Conservation (phyloP, 495 filamentous ascomycete species). For the Ramalina intermedia region DNA sequence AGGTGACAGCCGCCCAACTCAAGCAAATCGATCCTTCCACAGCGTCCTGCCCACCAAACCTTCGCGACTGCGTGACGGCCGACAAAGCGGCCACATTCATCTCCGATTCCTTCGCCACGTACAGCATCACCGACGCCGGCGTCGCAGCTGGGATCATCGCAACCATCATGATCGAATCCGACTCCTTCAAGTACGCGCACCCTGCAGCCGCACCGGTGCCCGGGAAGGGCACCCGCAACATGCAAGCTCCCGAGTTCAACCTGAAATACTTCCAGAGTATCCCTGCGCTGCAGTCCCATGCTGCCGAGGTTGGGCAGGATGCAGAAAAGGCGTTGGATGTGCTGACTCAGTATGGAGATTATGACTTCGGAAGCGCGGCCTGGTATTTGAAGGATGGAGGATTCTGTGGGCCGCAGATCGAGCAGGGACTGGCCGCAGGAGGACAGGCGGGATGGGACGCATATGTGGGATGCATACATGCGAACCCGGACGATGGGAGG, state of each 20-base stretch:
- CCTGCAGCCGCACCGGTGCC: constrained; percentile 35
- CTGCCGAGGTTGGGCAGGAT: constrained; percentile 16
- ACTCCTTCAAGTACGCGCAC: constrained; percentile 50
- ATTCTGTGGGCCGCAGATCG: no score
- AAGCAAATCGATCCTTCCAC: constrained; percentile 35
- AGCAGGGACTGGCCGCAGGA: constrained; percentile 29
- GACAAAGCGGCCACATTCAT: constrained; percentile 45
- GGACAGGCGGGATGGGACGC: constrained; percentile 39
- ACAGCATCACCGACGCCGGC: constrained; percentile 34
- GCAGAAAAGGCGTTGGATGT: constrained; percentile 36
- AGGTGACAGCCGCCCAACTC: constrained; percentile 33
- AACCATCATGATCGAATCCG: constrained; percentile 54
- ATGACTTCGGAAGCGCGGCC: constrained; percentile 57
- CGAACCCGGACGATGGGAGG: constrained; percentile 32
- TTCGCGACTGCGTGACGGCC: constrained; percentile 53
- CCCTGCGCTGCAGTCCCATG: constrained; percentile 27
- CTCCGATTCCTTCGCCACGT: constrained; percentile 37
- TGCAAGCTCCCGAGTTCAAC: constrained; percentile 34
- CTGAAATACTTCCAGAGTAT: constrained; percentile 46
- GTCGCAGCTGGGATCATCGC: constrained; percentile 51
- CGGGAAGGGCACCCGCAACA: constrained; percentile 57
- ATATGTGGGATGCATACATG: constrained; percentile 56
- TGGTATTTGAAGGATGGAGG: constrained; percentile 50
- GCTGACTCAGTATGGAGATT: constrained; percentile 38
- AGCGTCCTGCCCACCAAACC: constrained; percentile 27